Base-by-base conservation (phyloP, 257 asterid species). In the Schizonepeta tenuifolia region DNA sequence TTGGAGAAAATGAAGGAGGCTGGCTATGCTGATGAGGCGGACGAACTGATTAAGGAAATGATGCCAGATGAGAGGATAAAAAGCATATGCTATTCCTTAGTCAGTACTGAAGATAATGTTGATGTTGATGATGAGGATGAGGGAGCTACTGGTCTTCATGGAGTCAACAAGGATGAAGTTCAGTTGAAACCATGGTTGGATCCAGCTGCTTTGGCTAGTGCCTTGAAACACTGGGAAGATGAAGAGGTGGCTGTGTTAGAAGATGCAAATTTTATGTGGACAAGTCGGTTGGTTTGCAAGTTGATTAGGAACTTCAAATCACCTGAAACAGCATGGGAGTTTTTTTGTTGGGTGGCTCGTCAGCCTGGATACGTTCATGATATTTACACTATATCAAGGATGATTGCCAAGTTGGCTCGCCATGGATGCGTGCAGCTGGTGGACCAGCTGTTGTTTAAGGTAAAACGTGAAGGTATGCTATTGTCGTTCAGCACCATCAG, bases 171-270 rank as follows among this genome's bases (percentile, higher is more conserved):
- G 35, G 85, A 82, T 68, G 82, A 76, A 77, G 76, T 86, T 65
- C 86, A 63, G 44, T 81, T 94, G 83, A 94, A 91, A 65, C 97
- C 95, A 21, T 91, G 99, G 99, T 72, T 89, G 81, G 97, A 91
- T 66, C 99, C 96, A 12, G 78, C 92, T 60, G 94, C 98, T 81
- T 80, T 94, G 78, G 95, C 97, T 12, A 81, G 87, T 73, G 89
- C 98, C 54, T 82, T 91, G 83, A 71, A 69, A 60, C 31, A 83
- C 28, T 91, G 99, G 98, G 85, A 71, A 55, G 58, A 83, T 26
- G 89, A 84, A 69, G 97, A 94, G 68, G 95, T 91, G 6, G 78
- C 86, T 18, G 81, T 82, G 14, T 40, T 94, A 70, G 81, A 86
- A 79, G 81, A 80, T 44, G 90, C 99, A 26, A 79, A 87, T 35